A percentile compares a stretch with the other conserved stretches of the same genome.
Evolutionary conservation across 371 early-diverging fungal species (phyloP).

Genomic region (Saksenaea oblongispora): DNA sequence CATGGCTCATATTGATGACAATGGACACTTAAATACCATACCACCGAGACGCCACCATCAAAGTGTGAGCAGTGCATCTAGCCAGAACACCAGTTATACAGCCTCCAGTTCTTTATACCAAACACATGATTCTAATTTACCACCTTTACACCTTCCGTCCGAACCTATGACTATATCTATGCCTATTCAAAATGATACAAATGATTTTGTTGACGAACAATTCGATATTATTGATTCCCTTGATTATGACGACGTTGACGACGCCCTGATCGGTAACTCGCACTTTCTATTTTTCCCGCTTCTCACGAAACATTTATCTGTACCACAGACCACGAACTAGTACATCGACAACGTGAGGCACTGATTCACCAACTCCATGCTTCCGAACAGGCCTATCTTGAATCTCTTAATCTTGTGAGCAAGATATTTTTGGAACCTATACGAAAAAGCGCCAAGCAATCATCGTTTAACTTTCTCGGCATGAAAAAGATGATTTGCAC

Average conservation of each 20-base stretch:
- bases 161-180: conserved; percentile 1
- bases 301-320: neutral
- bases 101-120: neutral
- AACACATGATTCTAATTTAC: neutral
- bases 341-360: conserved; percentile 37
- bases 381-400: conserved; percentile 36
- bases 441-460: conserved; percentile 31
- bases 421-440: conserved; percentile 33
- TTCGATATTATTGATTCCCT: conserved; percentile 46
- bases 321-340: conserved; percentile 39
- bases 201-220: conserved; percentile 16
- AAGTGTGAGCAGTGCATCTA: conserved; percentile 15
- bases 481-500: conserved; percentile 45
- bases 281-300: neutral
- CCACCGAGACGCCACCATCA: neutral
- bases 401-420: conserved; percentile 21
- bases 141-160: neutral
- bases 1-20: conserved; percentile 11
- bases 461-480: conserved; percentile 37
- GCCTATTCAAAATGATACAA: neutral
- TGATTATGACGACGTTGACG: conserved; percentile 48
- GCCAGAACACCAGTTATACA: conserved; percentile 7
- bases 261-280: conserved; percentile 36
- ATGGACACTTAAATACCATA: conserved; percentile 11
- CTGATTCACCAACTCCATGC: conserved; percentile 33